Evolutionary conservation across 176 grass and related monocot species (phyloP), one percentile per base, ranked within the genome.

Genomic region (Paspalum vaginatum): DNA sequence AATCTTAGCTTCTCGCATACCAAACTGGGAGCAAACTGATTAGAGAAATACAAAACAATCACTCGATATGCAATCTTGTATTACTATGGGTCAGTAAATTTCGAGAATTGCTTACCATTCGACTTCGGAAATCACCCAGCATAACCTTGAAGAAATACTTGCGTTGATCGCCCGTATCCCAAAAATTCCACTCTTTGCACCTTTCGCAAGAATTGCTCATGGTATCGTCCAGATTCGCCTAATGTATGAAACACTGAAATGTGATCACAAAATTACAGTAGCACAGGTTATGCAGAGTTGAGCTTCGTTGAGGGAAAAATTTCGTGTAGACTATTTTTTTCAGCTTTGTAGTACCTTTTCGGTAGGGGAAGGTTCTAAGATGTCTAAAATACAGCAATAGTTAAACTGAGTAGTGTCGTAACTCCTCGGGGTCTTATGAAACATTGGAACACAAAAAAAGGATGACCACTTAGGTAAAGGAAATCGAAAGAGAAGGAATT

Each of bases 71-170:
- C n/a, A 22, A 47, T 22, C 52, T 56, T n/a, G 20, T 22, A 76
- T 69, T 48, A 48, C 11, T 3, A 26, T 9, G 21, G 16, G 15
- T 22, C 44, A 27, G 43, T 22, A 8, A 37, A 51, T 37, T 49
- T 71, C 7, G 26, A 49, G 25, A 61, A 18, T 37, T 24, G 8
- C 65, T 58, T 40, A 89, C 87, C 81, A 85, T 74, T 47, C 69
- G 69, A 22, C 42, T 51, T 43, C 42, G 65, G 55, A 84, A 80
- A 69, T 79, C 64, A 59, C 70, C 87, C 16, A 52, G 16, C 74
- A 89, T 85, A 76, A 57, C 9, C 68, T 85, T 89, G 68, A 52
- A 50, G 52, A 89, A 89, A 18, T 76, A 41, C 45, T 79, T 80
- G 45, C 26, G 2, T 41, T 52, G 49, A 79, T 88, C 50, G 42